phyloP scores from a whole-genome alignment of 768 basidiomycete species.

The Lepiota brunneoincarnata region DNA sequence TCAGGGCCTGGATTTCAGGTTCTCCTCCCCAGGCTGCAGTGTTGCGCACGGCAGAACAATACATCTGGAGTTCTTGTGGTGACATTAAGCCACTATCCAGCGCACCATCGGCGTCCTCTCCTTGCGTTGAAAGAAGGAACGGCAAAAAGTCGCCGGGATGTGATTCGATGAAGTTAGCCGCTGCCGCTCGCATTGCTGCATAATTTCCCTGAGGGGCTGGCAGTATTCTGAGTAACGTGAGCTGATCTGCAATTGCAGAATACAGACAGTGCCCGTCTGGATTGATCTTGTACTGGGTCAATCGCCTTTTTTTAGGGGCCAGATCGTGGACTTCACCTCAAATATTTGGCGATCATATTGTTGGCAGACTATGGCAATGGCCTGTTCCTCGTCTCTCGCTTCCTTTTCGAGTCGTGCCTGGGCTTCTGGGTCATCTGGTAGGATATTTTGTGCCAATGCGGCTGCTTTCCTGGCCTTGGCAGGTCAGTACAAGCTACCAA shows the following conservation, averaged over 20 bases:
- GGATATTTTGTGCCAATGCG: constrained; percentile 49
- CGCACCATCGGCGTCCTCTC: constrained; percentile 67
- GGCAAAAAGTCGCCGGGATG: constrained; percentile 92
- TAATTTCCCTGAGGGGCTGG: constrained; percentile 59
- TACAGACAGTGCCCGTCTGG: constrained; percentile 98
- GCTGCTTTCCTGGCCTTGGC: constrained; percentile 71
- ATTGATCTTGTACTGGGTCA: constrained; percentile 57
- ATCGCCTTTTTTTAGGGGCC: not conserved
- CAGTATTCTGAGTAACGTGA: constrained; percentile 67
- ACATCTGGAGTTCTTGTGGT: constrained; percentile 58
- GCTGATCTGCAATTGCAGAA: constrained; percentile 91
- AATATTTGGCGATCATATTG: constrained; percentile 61
- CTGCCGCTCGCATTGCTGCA: constrained; percentile 56
- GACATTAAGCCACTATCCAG: constrained; percentile 72
- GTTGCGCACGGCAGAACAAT: constrained; percentile 75
- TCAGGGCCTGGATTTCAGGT: constrained; percentile 91
- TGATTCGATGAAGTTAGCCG: constrained; percentile 75
- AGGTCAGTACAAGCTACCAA: constrained; percentile 7
- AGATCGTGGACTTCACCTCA: constrained; percentile 44
- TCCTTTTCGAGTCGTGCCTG: constrained; percentile 62
- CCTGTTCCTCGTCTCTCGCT: constrained; percentile 63
- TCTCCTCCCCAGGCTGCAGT: constrained; percentile 98
- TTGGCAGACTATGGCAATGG: constrained; percentile 63
- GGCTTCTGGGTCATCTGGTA: constrained; percentile 52
- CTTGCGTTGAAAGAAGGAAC: constrained; percentile 75